Evolutionary conservation across 306 rosid species (phyloP).

Genomic region (Amphicarpaea edgeworthii): DNA sequence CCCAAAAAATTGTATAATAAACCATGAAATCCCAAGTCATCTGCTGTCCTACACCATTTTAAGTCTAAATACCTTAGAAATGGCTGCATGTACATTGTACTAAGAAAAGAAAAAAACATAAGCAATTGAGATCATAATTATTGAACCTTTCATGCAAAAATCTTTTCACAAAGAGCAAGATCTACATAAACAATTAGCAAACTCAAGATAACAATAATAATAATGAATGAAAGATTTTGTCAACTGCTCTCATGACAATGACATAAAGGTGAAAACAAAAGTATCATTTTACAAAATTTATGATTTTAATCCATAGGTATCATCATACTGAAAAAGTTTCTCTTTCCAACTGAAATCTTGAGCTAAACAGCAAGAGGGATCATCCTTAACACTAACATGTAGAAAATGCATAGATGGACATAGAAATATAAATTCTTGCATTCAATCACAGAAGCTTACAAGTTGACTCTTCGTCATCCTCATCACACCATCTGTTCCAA

Average conservation of each 20-base stretch:
- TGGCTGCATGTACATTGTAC: background rate
- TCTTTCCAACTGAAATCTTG: background rate
- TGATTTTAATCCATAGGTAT: background rate
- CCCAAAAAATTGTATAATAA: background rate
- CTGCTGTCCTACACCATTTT: background rate
- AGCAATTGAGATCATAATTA: background rate
- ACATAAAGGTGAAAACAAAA: conserved; percentile 24
- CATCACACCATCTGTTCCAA: conserved; percentile 92
- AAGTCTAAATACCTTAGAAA: background rate
- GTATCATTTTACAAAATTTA: background rate
- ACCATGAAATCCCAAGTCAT: background rate
- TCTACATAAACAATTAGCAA: background rate
- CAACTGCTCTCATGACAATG: background rate
- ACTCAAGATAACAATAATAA: background rate
- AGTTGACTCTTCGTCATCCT: conserved; percentile 72
- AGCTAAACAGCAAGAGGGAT: background rate
- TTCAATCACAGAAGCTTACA: conserved; percentile 54
- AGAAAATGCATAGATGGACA: conserved; percentile 2
- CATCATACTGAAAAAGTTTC: background rate
- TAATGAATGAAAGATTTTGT: background rate
- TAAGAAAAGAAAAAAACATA: background rate
- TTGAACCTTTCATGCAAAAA: background rate
- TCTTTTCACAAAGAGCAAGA: background rate
- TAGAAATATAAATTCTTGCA: background rate
- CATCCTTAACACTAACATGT: conserved; percentile 9